Evolutionary conservation across 2,329 filamentous ascomycete genomes (phyloP), one percentile per base, ranked within the genome.

Genomic region (Talaromyces marneffei): DNA sequence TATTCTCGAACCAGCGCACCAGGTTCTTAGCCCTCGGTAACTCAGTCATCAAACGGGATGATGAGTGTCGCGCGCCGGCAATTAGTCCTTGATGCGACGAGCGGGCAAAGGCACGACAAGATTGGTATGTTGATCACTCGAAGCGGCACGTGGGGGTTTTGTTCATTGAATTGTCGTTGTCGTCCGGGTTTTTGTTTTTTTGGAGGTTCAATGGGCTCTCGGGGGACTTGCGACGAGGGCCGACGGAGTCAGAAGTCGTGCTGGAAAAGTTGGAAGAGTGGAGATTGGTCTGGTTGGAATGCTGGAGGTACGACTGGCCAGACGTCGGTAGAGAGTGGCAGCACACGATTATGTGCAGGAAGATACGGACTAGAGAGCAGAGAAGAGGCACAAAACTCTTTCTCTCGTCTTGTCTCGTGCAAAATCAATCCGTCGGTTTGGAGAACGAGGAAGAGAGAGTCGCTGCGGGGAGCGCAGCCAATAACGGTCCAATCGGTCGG

Each of bases 1-100:
- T 52, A 55, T 59, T 55, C 20, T 52, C 61, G 61, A 50, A 63
- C 61, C 61, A 63, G 57, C 61, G 61, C 61, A 63, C 61, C 61
- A 46, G 61, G 61, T 60, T 56, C 57, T 39, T 52, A 57, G 61
- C 57, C 61, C 61, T 40, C 52, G 44, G 52, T 63, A 31, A 40
- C 52, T 57, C 57, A 39, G n/a, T 42, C 61, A 63, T 63, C 61
- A 63, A 63, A 56, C 56, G 35, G 48, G 54, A 44, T 29, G 23
- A 46, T 39, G 23, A 50, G 25, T 46, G 55, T 57, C 39, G 55
- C 39, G 18, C 39, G 39, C 16, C 35, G 33, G 52, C 20, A 25
- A 55, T 25, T 25, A 7, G 10, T 40, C 35, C 27, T 37, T 37
- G 46, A 42, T 57, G 55, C 27, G 55, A 57, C 55, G 40, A 33